Evolutionary conservation across 2,329 filamentous ascomycete genomes (phyloP), one percentile per base, ranked within the genome.

Genomic region (Penicillium digitatum): DNA sequence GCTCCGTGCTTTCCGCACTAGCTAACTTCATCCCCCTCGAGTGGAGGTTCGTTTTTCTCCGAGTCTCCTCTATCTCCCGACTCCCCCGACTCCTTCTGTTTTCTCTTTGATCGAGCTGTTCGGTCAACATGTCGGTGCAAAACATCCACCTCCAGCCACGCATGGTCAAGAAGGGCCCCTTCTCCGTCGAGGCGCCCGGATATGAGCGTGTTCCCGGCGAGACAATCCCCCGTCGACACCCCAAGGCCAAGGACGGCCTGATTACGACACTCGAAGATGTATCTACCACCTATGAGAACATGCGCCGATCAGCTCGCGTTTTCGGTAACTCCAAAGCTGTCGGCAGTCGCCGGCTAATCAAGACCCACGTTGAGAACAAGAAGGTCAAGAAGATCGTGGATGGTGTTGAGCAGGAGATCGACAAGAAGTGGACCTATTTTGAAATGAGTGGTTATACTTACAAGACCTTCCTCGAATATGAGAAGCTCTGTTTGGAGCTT

Each of bases 391-490:
- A 95, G 82, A 81, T 90, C 48, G 79, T 95, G 55, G 89, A 95
- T 68, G 91, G 91, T 63, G 82, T 88, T 71, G 82, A 90, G 73
- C 79, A 81, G 61, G 84, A 92, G 76, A 84, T 94, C 32, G 89
- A 95, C 60, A 96, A 95, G 84, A 84, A 93, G 73, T 96, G 91
- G 91, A 86, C 87, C 50, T 95, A 86, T 76, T 95, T 90, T 65
- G 91, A 96, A 80, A 84, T 95, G 63, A 87, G 87, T 58, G 79
- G 80, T 46, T 96, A 88, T 78, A 80, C 81, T 42, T 95, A 86
- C 78, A 79, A 87, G 69, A 90, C 85, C 65, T 95, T 92, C 76
- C 79, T 82, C 66, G 87, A 95, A 75, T 94, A 93, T 70, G 84
- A 89, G 75, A 79, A 84, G 67, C 79, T 85, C 59, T 82, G 86